Evolutionary conservation across 257 asterid species (phyloP).

Genomic region (Prunella vulgaris): DNA sequence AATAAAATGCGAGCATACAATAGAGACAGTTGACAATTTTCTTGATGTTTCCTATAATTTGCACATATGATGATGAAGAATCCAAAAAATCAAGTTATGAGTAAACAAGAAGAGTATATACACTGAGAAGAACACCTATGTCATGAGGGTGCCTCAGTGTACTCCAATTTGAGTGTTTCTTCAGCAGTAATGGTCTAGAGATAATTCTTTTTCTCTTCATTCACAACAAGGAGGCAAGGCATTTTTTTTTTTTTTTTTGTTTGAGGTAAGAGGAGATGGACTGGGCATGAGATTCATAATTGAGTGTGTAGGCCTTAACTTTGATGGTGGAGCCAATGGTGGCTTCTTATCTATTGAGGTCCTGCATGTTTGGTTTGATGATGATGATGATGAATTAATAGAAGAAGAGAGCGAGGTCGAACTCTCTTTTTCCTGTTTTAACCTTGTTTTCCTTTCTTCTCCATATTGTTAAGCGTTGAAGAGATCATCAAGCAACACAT

Average conservation of each 20-base stretch:
- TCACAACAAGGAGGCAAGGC: constrained; percentile 51
- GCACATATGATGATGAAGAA: no score
- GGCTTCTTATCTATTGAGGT: constrained; percentile 56
- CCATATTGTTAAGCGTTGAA: no score
- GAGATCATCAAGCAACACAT: no score
- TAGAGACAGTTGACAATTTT: no score
- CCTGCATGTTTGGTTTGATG: constrained; percentile 52
- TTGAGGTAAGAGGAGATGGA: constrained; percentile 38
- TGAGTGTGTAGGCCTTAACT: constrained; percentile 63
- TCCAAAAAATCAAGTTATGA: no score
- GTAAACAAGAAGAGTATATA: no score
- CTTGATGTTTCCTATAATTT: no score
- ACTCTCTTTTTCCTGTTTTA: constrained; percentile 72
- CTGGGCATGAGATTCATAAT: constrained; percentile 54
- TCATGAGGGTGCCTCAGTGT: no score
- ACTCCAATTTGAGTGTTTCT: no score
- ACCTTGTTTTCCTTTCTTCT: constrained; percentile 74
- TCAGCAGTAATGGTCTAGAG: constrained; percentile 20
- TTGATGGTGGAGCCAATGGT: constrained; percentile 81
- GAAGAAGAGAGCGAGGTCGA: constrained; percentile 48
- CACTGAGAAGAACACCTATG: no score
- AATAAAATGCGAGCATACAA: no score
- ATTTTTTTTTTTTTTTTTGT: constrained; percentile 39
- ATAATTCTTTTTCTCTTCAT: constrained; percentile 59
- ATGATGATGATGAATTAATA: constrained; percentile 37